Base-by-base conservation (phyloP, 1,139 yeast genomes). In the Pichia sp. region DNA sequence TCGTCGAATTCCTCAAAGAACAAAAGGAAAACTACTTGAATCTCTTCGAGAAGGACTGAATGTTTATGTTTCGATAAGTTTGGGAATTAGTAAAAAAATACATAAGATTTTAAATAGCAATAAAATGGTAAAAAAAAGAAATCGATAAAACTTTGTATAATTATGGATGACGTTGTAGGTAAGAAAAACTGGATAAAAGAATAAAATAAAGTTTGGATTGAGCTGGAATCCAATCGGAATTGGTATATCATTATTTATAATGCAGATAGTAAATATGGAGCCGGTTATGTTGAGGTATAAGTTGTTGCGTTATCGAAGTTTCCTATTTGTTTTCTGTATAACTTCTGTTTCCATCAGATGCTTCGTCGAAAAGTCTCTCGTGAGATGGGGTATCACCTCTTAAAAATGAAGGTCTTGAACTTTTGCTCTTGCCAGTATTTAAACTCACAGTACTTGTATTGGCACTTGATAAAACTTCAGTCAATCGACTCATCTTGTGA, bases 11-110 rank as follows among this genome's bases (percentile, higher is more conserved):
- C 24, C 59, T 77, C 14, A 60, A 63, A 24, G 53, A 51, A 9
- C 72, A 70, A 52, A 67, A 66, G 45, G 67, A 66, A 34, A 57
- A 62, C 12, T 73, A 72, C 52, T 46, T 72, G 22, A 48, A 45
- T 45, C 61, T 54, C 31, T 55, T 55, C 30, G 48, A 51, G 17
- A n/a, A 22, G 14, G 31, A 36, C 7, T n/a, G n/a, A n/a, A n/a
- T n/a, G n/a, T n/a, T n/a, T n/a, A n/a, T n/a, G n/a, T n/a, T n/a
- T n/a, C n/a, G n/a, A n/a, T n/a, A n/a, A n/a, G n/a, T n/a, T n/a
- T n/a, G n/a, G n/a, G n/a, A n/a, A n/a, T n/a, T n/a, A n/a, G n/a
- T n/a, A n/a, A n/a, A n/a, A n/a, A n/a, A n/a, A n/a, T n/a, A n/a
- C n/a, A n/a, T n/a, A n/a, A n/a, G n/a, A n/a, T n/a, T 14, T 30